Percentiles rank a stretch among this genome's conserved stretches.
These are phyloP conservation scores for Alternaria conjuncta DNA, from an alignment of 2,329 filamentous ascomycete species.

Conservation along the genomic window DNA sequence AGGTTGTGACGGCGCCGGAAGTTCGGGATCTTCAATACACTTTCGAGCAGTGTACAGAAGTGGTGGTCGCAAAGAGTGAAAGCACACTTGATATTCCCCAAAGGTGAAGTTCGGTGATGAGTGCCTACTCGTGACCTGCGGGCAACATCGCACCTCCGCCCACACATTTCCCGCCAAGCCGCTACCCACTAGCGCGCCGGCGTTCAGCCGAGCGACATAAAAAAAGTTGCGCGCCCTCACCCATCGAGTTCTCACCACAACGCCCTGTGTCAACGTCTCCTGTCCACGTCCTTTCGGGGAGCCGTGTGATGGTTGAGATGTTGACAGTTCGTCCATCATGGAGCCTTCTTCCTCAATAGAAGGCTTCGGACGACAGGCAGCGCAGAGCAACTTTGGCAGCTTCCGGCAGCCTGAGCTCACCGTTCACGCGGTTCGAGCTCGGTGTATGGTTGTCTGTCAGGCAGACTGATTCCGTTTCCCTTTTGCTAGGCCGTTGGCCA, in stretches of 20 bases:
- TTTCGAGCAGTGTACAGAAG: background rate
- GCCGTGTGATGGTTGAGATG: slow-evolving; percentile 74
- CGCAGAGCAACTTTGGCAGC: slow-evolving; percentile 75
- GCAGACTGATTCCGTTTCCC: slow-evolving; percentile 60
- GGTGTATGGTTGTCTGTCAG: slow-evolving; percentile 42
- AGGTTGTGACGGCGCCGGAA: background rate
- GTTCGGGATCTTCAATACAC: background rate
- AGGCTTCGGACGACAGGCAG: slow-evolving; percentile 89
- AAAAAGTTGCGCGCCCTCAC: slow-evolving; percentile 33
- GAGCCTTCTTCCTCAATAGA: slow-evolving; percentile 78
- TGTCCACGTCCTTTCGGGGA: slow-evolving; percentile 55
- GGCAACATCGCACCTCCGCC: slow-evolving; percentile 9
- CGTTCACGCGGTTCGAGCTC: slow-evolving; percentile 45
- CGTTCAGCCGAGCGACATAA: slow-evolving; percentile 30
- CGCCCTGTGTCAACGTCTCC: slow-evolving; percentile 88
- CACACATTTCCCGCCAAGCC: slow-evolving; percentile 23
- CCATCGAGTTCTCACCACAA: slow-evolving; percentile 54
- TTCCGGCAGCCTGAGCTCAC: slow-evolving; percentile 58
- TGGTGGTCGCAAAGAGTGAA: background rate
- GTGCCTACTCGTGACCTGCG: slow-evolving; percentile 1
- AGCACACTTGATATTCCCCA: background rate
- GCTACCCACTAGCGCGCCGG: slow-evolving; percentile 23
- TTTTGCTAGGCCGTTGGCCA: slow-evolving; percentile 88
- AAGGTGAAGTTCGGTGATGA: background rate
- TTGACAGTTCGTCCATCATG: slow-evolving; percentile 81